Evolutionary conservation across 2,329 filamentous ascomycete genomes (phyloP).

Genomic region (Alternaria solani): DNA sequence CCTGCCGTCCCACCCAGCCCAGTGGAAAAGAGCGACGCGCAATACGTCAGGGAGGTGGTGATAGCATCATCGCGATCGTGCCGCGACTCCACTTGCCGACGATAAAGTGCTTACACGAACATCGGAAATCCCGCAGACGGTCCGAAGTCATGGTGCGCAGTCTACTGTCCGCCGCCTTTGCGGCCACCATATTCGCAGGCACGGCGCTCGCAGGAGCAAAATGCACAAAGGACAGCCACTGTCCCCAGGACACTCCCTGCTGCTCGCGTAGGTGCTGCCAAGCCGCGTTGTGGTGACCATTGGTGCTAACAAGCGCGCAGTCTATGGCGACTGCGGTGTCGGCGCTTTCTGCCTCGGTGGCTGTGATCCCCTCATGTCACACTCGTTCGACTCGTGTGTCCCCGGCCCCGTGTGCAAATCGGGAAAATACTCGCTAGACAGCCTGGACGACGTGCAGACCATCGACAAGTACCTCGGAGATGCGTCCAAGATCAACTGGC

Average conservation of each 20-base stretch:
- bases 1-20: neutral
- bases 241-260: conserved; percentile 66
- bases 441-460: conserved; percentile 71
- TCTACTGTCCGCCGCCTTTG: conserved; percentile 39
- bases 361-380: conserved; percentile 88
- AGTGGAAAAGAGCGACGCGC: conserved; percentile 13
- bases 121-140: conserved; percentile 26
- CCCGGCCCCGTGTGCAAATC: conserved; percentile 83
- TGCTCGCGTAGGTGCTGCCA: conserved; percentile 48
- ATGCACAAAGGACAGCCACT: conserved; percentile 63
- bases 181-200: conserved; percentile 36
- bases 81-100: conserved; percentile 31
- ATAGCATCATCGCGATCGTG: conserved; percentile 25
- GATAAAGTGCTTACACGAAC: conserved; percentile 39
- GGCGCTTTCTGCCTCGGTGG: conserved; percentile 96
- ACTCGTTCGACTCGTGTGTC: conserved; percentile 82
- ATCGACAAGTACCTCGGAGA: conserved; percentile 90
- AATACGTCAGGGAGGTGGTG: conserved; percentile 9
- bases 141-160: conserved; percentile 41
- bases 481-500: conserved; percentile 81
- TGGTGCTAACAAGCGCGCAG: conserved; percentile 57
- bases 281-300: neutral
- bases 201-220: conserved; percentile 43
- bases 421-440: conserved; percentile 76
- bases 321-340: conserved; percentile 91